Conservation (phyloP, 1,284 basidiomycete genomes). For the Apiotrichum sp. region DNA sequence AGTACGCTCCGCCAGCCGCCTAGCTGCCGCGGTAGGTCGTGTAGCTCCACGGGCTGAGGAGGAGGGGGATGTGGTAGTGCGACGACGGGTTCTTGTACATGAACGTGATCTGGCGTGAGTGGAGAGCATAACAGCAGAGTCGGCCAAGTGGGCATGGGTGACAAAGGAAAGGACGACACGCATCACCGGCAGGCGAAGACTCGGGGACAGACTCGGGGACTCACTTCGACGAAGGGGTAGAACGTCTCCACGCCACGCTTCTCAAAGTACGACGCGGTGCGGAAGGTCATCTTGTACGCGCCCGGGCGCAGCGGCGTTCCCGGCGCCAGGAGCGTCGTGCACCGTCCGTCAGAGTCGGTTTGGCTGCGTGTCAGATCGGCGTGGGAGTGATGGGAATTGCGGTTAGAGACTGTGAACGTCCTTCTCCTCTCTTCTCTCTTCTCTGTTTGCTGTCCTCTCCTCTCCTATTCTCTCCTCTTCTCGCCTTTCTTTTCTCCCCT, state of each 20-base stretch:
- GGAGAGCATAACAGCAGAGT: neutral
- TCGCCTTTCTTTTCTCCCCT: too few relatives aligned
- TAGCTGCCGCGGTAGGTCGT: conserved; percentile 86
- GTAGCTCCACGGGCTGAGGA: conserved; percentile 86
- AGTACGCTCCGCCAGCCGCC: neutral
- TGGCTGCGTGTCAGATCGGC: conserved; percentile 34
- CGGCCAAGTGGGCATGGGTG: neutral
- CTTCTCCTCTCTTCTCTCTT: too few relatives aligned
- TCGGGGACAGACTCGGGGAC: conserved; percentile 1
- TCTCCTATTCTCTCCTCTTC: too few relatives aligned
- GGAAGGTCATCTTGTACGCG: conserved; percentile 77
- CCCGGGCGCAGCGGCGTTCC: conserved; percentile 54
- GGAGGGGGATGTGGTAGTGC: conserved; percentile 84
- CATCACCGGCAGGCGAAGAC: neutral
- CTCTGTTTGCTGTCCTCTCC: too few relatives aligned
- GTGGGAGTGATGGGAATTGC: too few relatives aligned
- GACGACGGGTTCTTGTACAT: conserved; percentile 61
- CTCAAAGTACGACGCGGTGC: conserved; percentile 75
- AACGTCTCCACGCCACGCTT: conserved; percentile 60
- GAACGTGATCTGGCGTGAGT: conserved; percentile 61
- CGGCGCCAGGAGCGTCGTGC: conserved; percentile 62
- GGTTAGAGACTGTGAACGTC: too few relatives aligned
- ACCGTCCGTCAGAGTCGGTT: conserved; percentile 79
- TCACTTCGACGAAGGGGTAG: conserved; percentile 60
- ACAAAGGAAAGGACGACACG: neutral